Conservation (phyloP, 106 monocot species). For the Cymbidium sinense region DNA sequence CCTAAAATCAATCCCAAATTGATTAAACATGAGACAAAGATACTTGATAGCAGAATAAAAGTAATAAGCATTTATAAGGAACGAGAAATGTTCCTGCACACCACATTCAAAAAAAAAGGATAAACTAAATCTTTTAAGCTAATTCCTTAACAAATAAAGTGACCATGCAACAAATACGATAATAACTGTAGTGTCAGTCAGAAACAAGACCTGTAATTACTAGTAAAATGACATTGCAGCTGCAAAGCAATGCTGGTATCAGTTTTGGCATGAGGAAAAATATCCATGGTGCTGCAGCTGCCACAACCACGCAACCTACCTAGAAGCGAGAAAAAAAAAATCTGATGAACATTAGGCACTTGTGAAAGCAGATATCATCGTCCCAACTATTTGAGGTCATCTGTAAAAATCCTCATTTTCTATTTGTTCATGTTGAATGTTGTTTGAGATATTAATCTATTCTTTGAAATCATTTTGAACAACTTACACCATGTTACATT, state of each 20-base stretch:
- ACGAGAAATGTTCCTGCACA: neutral
- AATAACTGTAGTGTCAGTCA: neutral
- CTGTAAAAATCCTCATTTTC: neutral
- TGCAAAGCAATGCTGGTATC: constrained; percentile 69
- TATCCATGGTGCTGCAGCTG: constrained; percentile 91
- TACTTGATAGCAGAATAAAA: neutral
- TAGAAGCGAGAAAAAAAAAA: constrained; percentile 27
- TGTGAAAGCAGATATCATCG: neutral
- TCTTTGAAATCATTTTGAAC: neutral
- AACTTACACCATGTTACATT: neutral
- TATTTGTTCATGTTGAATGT: neutral
- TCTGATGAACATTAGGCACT: constrained; percentile 7
- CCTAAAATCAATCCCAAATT: neutral
- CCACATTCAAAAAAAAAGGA: neutral
- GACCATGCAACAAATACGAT: neutral
- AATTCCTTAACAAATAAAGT: neutral
- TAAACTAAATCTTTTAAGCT: neutral
- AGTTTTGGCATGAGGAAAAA: constrained; percentile 53
- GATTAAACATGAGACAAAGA: neutral
- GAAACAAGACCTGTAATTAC: constrained; percentile 66
- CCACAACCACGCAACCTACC: constrained; percentile 75
- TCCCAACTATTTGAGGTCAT: neutral
- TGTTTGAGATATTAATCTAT: no score
- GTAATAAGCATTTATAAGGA: neutral
- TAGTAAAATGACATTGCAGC: constrained; percentile 74